phyloP scores from a whole-genome alignment of 179 eudicot genomes.

The Silene coronaria region DNA sequence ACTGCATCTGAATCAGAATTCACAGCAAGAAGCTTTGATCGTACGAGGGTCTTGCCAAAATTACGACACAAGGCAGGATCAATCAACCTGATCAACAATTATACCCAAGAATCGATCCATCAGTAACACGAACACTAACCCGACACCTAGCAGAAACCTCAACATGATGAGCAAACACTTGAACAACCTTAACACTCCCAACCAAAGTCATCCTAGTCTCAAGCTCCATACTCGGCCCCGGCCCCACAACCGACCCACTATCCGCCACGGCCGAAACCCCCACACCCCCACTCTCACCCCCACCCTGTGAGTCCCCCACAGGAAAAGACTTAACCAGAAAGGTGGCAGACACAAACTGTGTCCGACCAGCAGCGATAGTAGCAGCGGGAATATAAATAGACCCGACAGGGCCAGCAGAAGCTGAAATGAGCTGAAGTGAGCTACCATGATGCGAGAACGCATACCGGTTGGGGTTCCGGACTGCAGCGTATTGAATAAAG shows the following conservation, averaged over 20 bases:
- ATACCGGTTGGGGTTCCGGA: slow-evolving; percentile 69
- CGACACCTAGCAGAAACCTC: slow-evolving; percentile 30
- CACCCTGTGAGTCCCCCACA: slow-evolving; percentile 18
- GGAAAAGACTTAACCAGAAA: slow-evolving; percentile 57
- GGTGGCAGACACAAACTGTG: slow-evolving; percentile 67
- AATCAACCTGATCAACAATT: slow-evolving; percentile 21
- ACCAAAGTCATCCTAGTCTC: slow-evolving; percentile 40
- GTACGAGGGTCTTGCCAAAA: background rate
- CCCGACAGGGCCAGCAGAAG: slow-evolving; percentile 42
- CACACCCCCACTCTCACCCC: background rate
- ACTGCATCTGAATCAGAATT: no score
- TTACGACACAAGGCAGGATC: background rate
- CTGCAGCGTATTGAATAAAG: slow-evolving; percentile 66
- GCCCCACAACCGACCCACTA: slow-evolving; percentile 31
- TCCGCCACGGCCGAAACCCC: slow-evolving; percentile 20
- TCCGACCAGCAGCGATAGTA: slow-evolving; percentile 49
- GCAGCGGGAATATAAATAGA: slow-evolving; percentile 81
- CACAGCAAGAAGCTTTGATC: no score
- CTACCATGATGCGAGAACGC: slow-evolving; percentile 76
- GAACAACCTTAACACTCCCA: slow-evolving; percentile 42
- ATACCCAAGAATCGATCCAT: slow-evolving; percentile 38
- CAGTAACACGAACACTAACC: slow-evolving; percentile 33
- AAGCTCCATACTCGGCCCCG: slow-evolving; percentile 58
- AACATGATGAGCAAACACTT: slow-evolving; percentile 43
- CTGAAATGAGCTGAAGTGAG: slow-evolving; percentile 60